These are phyloP conservation scores for Podaxis pistillaris DNA, from an alignment of 768 basidiomycete genomes.

Conservation along the genomic window DNA sequence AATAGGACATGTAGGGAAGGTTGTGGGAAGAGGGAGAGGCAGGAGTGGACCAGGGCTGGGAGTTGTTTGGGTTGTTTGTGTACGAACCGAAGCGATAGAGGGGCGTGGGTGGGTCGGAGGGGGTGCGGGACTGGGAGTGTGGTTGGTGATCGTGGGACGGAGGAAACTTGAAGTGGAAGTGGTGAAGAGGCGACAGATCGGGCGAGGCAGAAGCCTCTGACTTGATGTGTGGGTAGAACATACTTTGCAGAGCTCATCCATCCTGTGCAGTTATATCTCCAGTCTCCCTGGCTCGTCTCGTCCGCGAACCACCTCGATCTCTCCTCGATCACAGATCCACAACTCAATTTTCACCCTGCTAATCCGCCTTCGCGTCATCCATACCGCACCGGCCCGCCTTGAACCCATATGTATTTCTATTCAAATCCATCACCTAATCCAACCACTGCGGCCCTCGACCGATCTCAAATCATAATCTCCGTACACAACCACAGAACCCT, in stretches of 20 bases:
- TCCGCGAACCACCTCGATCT: conserved; percentile 7
- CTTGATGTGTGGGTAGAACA: conserved; percentile 33
- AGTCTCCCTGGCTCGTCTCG: conserved; percentile 8
- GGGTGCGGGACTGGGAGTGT: conserved; percentile 26
- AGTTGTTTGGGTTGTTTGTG: conserved; percentile 8
- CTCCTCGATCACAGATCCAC: conserved; percentile 11
- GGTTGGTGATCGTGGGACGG: conserved; percentile 25
- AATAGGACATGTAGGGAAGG: conserved; percentile 39
- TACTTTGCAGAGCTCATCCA: not conserved
- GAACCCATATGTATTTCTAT: not conserved
- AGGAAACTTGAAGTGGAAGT: conserved; percentile 36
- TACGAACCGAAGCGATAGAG: conserved; percentile 34
- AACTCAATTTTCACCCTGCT: conserved; percentile 10
- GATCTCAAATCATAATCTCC: conserved; percentile 2
- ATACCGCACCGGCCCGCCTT: conserved; percentile 3
- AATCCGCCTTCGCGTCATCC: not conserved
- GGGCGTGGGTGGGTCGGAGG: conserved; percentile 29
- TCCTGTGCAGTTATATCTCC: conserved; percentile 2
- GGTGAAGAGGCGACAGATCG: conserved; percentile 38
- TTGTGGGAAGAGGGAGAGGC: conserved; percentile 19
- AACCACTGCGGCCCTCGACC: not conserved
- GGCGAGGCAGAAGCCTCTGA: conserved; percentile 43
- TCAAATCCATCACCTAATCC: not conserved
- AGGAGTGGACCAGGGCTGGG: conserved; percentile 12
- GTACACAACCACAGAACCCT: not conserved